phyloP scores from a whole-genome alignment of 2,329 filamentous ascomycete species.

The Fusarium veterinarium region DNA sequence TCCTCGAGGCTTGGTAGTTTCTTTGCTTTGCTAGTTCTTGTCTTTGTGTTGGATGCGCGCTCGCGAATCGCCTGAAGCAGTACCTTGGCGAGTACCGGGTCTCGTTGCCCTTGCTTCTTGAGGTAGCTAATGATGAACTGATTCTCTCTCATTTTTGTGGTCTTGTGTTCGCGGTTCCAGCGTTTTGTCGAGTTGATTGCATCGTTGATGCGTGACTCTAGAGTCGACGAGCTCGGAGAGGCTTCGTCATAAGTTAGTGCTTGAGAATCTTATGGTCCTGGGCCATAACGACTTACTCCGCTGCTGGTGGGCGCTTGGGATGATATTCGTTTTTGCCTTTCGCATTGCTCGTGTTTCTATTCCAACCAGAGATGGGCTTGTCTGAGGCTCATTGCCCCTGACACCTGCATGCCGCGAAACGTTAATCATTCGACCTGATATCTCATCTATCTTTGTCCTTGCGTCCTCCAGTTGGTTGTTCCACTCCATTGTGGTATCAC shows the following conservation, averaged over 20 bases:
- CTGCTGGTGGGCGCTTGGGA: not conserved
- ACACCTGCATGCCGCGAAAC: conserved; percentile 37
- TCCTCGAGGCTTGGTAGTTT: conserved; percentile 48
- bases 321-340: not conserved
- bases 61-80: conserved; percentile 49
- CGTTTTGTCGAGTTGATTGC: conserved; percentile 52
- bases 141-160: conserved; percentile 46
- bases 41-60: conserved; percentile 32
- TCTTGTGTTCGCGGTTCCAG: conserved; percentile 55
- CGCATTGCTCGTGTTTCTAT: conserved; percentile 26
- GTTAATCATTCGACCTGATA: conserved; percentile 40
- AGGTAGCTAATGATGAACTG: conserved; percentile 50
- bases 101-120: conserved; percentile 51
- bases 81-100: conserved; percentile 49
- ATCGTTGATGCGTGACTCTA: conserved; percentile 49
- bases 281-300: conserved; percentile 11
- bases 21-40: not conserved
- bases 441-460: conserved; percentile 33
- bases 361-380: not conserved
- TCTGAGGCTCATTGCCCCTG: conserved; percentile 13
- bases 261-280: not conserved
- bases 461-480: conserved; percentile 42
- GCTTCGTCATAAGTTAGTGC: conserved; percentile 18
- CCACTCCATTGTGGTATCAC: conserved; percentile 27
- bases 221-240: not conserved